phyloP scores from a whole-genome alignment of 164 flowering plant species.

The Magnolia kwangsiensis region DNA sequence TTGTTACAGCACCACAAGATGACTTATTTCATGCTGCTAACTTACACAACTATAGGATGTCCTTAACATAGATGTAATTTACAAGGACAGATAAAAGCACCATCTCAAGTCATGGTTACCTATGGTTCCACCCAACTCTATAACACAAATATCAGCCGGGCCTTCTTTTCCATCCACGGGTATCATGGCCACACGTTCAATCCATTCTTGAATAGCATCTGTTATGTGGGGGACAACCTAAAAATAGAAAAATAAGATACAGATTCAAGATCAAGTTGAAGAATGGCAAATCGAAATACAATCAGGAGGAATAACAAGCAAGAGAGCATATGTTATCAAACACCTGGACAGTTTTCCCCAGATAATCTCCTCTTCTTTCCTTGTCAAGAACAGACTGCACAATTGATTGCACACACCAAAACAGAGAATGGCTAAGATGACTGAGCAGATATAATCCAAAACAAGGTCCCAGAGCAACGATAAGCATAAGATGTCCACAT shows the following conservation, averaged over 20 bases:
- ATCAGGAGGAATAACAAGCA: neutral
- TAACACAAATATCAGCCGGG: constrained; percentile 96
- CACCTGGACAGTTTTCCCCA: constrained; percentile 99
- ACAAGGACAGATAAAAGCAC: neutral
- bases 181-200: constrained; percentile 73
- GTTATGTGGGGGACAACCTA: constrained; percentile 95
- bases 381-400: constrained; percentile 76
- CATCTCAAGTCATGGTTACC: constrained; percentile 32
- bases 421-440: constrained; percentile 3
- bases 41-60: neutral
- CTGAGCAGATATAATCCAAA: neutral
- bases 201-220: constrained; percentile 96
- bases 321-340: neutral
- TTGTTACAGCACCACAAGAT: neutral
- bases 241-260: neutral
- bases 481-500: neutral
- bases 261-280: neutral
- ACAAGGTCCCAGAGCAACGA: neutral
- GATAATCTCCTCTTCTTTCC: constrained; percentile 94
- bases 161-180: constrained; percentile 94
- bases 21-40: neutral
- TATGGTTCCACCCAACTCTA: constrained; percentile 95
- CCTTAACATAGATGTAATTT: neutral
- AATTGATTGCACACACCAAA: constrained; percentile 4
- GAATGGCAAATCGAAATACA: neutral